Evolutionary conservation across 805 yeast genomes (phyloP).

Genomic region (Cyberlindnera mycetangii): DNA sequence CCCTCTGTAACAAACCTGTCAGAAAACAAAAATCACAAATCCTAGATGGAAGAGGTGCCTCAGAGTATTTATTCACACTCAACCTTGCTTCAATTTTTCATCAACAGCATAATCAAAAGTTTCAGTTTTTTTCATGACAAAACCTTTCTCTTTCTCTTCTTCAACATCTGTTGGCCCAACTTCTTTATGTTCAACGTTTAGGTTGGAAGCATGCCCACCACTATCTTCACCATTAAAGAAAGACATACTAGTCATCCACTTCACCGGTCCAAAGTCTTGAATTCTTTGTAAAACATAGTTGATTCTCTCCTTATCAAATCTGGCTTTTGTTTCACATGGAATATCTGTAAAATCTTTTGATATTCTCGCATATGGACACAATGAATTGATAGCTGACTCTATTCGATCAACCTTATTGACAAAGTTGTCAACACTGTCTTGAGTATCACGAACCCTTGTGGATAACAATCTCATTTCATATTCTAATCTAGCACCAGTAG

Average conservation of each 20-base stretch:
- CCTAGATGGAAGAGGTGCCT: no score
- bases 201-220: not conserved
- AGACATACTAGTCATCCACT: slow-evolving; percentile 4
- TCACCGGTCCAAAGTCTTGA: slow-evolving; percentile 15
- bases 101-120: not conserved
- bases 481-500: slow-evolving; percentile 55
- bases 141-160: not conserved
- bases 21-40: not conserved
- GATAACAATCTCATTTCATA: slow-evolving; percentile 62
- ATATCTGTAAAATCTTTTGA: not conserved
- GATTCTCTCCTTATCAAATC: slow-evolving; percentile 13
- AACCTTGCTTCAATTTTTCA: slow-evolving; percentile 8
- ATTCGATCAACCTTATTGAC: slow-evolving; percentile 34
- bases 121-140: not conserved
- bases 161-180: not conserved
- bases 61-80: not conserved
- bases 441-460: slow-evolving; percentile 64
- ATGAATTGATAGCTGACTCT: slow-evolving; percentile 25
- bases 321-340: not conserved
- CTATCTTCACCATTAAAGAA: not conserved
- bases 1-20: not conserved
- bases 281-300: slow-evolving; percentile 12
- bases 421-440: slow-evolving; percentile 51
- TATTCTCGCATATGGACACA: slow-evolving; percentile 1
- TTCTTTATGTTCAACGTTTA: no score